Base-by-base conservation (phyloP, 331 rosid genomes). In the Telfairia occidentalis region DNA sequence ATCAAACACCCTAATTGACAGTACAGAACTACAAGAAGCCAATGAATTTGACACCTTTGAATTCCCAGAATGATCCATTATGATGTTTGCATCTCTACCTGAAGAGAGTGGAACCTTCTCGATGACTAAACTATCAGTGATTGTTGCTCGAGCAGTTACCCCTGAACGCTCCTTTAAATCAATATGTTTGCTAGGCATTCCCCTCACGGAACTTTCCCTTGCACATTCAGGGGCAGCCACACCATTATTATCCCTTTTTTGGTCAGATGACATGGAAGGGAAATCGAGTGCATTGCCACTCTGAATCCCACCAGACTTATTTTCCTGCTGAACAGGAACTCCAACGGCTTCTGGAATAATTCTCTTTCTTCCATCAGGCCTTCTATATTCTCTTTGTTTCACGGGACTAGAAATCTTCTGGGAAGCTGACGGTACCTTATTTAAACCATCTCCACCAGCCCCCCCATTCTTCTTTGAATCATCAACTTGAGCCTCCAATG, bases 311-410 rank as follows among this genome's bases (percentile, higher is more conserved):
- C 73, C 74, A 60, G 97, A 81, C 34, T 85, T 80, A 78, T 84
- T 89, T 70, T 91, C 96, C 82, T 77, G 92, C 80, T 81, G 97
- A 76, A 75, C 82, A 72, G 96, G 89, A 84, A 87, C 81, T 35
- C 98, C 98, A 78, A 95, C 98, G 78, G 96, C 92, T 88, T 91
- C 98, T 0, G 98, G 98, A 85, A 92, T 95, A 73, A 95, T 95
- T 84, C 98, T 85, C 89, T 90, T 95, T 75, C 97, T 85, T 19
- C 98, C 98, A 87, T 95, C 97, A 48, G 97, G 96, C 35, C 98
- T 88, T 78, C 96, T 90, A 86, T 95, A 95, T 80, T 95, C 98
- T 80, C 96, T 90, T 82, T 95, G 98, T 84, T 95, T 95, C 72
- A 95, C 97, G 63, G 96, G 97, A 81, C 96, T 89, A 54, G 96